These are phyloP conservation scores for Piloderma croceum DNA, from an alignment of 768 basidiomycete genomes.

Conservation along the genomic window DNA sequence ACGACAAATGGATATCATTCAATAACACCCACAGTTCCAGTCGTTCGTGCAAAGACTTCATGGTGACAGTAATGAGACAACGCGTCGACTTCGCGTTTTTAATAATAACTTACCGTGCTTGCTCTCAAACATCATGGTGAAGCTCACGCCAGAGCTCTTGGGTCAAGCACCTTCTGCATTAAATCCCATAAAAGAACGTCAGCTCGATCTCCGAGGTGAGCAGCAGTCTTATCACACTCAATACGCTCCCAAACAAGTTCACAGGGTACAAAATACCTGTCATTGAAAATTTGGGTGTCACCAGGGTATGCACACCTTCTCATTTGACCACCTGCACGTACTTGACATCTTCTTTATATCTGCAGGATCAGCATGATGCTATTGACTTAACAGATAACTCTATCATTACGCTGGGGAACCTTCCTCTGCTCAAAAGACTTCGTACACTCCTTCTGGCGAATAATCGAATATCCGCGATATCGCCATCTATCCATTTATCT, in stretches of 20 bases:
- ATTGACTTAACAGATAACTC: conserved; percentile 94
- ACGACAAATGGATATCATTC: conserved; percentile 10
- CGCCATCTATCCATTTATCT: conserved; percentile 75
- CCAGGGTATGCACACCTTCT: conserved; percentile 50
- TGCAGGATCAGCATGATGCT: conserved; percentile 86
- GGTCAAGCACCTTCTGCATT: conserved; percentile 73
- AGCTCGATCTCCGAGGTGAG: conserved; percentile 86
- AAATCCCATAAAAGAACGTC: conserved; percentile 82
- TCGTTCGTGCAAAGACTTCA: conserved; percentile 69
- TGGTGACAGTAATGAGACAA: conserved; percentile 34
- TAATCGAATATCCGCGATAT: conserved; percentile 82
- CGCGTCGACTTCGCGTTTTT: too few relatives aligned
- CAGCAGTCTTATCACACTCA: conserved; percentile 1
- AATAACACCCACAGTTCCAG: conserved; percentile 54
- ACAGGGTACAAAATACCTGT: conserved; percentile 90
- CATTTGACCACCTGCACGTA: conserved; percentile 13
- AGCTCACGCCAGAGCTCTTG: conserved; percentile 91
- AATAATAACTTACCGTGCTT: too few relatives aligned
- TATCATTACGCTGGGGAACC: conserved; percentile 73
- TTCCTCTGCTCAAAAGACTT: conserved; percentile 82
- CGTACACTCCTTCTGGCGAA: conserved; percentile 82
- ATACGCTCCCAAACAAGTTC: conserved; percentile 10
- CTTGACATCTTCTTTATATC: conserved; percentile 4
- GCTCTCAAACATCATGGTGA: conserved; percentile 68
- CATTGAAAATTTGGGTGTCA: conserved; percentile 95